Percentiles rank a stretch among this genome's conserved stretches.
Evolutionary conservation across 2,329 filamentous ascomycete genomes (phyloP).

Genomic region (Nothophoma quercina): DNA sequence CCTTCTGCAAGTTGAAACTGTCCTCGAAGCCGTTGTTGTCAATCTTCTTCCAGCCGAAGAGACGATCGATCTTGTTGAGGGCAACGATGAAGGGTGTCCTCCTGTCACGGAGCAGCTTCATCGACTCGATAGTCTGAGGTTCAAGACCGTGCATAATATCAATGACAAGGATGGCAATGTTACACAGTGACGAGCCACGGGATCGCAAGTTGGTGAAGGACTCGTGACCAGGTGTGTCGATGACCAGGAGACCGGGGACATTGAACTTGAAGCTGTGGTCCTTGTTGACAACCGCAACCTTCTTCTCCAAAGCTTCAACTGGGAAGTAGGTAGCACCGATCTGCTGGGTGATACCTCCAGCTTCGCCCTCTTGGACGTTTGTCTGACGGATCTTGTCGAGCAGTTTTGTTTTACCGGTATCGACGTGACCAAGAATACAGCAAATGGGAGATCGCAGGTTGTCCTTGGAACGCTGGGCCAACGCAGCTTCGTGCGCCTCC

Average conservation of each 20-base stretch:
- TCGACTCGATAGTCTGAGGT: slow-evolving; percentile 95
- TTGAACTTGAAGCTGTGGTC: slow-evolving; percentile 95
- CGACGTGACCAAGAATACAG: slow-evolving; percentile 99
- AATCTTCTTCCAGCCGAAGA: slow-evolving; percentile 98
- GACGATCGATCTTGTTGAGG: slow-evolving; percentile 99
- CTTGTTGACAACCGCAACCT: slow-evolving; percentile 91
- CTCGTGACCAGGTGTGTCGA: slow-evolving; percentile 99
- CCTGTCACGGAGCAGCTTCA: slow-evolving; percentile 88
- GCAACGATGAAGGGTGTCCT: slow-evolving; percentile 99
- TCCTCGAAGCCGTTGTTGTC: slow-evolving; percentile 99
- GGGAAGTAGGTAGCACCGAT: slow-evolving; percentile 99
- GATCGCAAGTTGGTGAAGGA: slow-evolving; percentile 98
- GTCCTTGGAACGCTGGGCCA: slow-evolving; percentile 90
- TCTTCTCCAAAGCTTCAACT: slow-evolving; percentile 87
- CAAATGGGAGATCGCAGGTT: slow-evolving; percentile 97
- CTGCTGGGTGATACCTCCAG: slow-evolving; percentile 98
- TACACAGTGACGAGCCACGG: slow-evolving; percentile 96
- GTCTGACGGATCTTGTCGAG: slow-evolving; percentile 98
- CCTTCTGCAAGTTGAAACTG: slow-evolving; percentile 86
- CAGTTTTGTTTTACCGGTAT: slow-evolving; percentile 99
- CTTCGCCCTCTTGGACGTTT: slow-evolving; percentile 98
- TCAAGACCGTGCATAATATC: slow-evolving; percentile 99
- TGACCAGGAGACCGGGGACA: slow-evolving; percentile 93
- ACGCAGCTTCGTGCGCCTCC: slow-evolving; percentile 87
- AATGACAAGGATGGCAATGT: slow-evolving; percentile 98